Evolutionary conservation across 2,329 filamentous ascomycete genomes (phyloP).

Genomic region (Fusarium oligoseptatum): DNA sequence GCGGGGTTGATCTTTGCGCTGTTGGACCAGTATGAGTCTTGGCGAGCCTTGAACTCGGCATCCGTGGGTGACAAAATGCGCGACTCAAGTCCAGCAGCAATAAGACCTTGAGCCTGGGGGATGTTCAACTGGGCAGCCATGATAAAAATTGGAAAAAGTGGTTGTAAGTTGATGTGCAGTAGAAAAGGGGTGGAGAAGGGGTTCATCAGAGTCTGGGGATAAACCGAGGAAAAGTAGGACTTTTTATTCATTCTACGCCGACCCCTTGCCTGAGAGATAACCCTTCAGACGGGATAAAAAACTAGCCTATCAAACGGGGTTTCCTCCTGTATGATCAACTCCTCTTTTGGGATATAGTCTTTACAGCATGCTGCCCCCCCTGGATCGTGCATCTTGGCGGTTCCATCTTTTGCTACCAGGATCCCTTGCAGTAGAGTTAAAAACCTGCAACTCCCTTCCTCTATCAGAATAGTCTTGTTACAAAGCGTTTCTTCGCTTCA

Average conservation of each 20-base stretch:
- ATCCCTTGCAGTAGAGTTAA: neutral
- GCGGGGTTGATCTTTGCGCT: slow-evolving; percentile 33
- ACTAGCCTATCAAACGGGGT: neutral
- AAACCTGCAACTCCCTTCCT: neutral
- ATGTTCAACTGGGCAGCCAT: slow-evolving; percentile 15
- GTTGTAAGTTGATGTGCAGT: neutral
- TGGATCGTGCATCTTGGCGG: neutral
- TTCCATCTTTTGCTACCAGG: neutral
- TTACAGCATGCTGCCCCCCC: neutral
- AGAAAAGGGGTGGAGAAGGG: neutral
- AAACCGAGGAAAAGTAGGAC: neutral
- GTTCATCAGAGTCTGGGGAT: neutral
- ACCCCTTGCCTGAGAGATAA: neutral
- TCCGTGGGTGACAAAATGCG: slow-evolving; percentile 16
- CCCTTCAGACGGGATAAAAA: no score
- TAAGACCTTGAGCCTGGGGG: slow-evolving; percentile 12
- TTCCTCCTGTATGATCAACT: neutral
- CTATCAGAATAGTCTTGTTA: neutral
- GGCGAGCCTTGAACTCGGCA: slow-evolving; percentile 24
- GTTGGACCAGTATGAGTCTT: slow-evolving; percentile 39
- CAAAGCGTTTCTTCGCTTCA: neutral
- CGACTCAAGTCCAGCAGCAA: slow-evolving; percentile 24
- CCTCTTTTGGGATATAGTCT: neutral
- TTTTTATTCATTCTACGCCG: neutral
- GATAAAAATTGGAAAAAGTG: neutral